phyloP scores from a whole-genome alignment of 208 protist species.

The Trypanosomatidae sp. region DNA sequence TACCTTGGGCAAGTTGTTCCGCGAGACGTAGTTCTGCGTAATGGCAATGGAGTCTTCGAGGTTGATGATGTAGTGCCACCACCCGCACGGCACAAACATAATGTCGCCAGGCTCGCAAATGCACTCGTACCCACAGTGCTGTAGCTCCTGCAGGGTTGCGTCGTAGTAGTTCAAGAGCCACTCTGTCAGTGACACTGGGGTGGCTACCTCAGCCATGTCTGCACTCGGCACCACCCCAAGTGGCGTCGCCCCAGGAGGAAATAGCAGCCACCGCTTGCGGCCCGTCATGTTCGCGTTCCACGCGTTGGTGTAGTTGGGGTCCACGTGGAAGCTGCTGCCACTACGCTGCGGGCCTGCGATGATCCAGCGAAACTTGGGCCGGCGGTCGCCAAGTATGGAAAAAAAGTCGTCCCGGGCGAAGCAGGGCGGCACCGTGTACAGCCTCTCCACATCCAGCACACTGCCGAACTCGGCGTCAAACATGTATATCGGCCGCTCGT shows the following conservation, averaged over 20 bases:
- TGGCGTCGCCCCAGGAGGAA: conserved; percentile 72
- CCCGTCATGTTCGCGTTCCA: conserved; percentile 92
- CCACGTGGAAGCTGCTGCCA: conserved; percentile 90
- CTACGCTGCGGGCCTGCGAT: conserved; percentile 80
- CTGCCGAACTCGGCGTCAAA: conserved; percentile 87
- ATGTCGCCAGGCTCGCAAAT: conserved; percentile 88
- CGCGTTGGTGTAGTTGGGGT: conserved; percentile 87
- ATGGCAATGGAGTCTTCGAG: conserved; percentile 85
- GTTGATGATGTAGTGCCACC: conserved; percentile 93
- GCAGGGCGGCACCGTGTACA: conserved; percentile 81
- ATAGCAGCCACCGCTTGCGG: conserved; percentile 88
- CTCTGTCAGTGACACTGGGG: conserved; percentile 88
- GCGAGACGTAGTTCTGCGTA: conserved; percentile 91
- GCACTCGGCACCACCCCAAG: conserved; percentile 75
- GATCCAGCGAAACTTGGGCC: conserved; percentile 90
- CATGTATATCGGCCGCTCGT: conserved; percentile 92
- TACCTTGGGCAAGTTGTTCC: conserved; percentile 69
- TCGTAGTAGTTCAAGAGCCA: conserved; percentile 90
- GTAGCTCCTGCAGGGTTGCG: conserved; percentile 60
- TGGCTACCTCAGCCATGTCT: conserved; percentile 85
- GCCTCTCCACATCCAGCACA: conserved; percentile 46
- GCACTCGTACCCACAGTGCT: conserved; percentile 72
- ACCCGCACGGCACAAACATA: conserved; percentile 89
- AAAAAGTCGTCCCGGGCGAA: conserved; percentile 89
- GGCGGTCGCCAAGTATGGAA: conserved; percentile 51